These are phyloP conservation scores for Pythium brassicae DNA, from an alignment of 352 stramenopile genomes.

Conservation along the genomic window DNA sequence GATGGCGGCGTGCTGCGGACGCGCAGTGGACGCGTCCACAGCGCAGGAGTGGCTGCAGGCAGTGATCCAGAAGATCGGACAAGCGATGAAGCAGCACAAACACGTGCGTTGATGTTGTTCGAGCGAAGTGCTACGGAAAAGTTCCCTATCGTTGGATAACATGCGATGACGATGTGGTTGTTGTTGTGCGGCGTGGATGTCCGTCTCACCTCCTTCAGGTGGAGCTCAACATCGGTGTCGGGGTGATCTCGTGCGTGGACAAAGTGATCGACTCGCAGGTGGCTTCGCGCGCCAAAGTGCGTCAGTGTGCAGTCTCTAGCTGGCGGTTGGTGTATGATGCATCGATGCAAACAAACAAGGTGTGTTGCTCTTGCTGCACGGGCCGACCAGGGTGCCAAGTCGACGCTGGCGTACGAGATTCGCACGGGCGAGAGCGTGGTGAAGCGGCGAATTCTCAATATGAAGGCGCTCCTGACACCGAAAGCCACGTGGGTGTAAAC, in stretches of 20 bases:
- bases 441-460: conserved; percentile 30
- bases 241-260: conserved; percentile 43
- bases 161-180: too few relatives aligned
- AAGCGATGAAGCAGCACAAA: conserved; percentile 44
- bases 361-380: neutral
- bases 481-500: conserved; percentile 21
- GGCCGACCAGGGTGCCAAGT: conserved; percentile 8
- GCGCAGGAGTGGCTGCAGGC: conserved; percentile 62
- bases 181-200: too few relatives aligned
- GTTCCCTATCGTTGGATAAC: neutral
- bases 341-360: neutral
- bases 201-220: conserved; percentile 43
- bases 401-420: conserved; percentile 36
- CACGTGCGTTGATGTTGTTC: conserved; percentile 23
- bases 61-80: conserved; percentile 50
- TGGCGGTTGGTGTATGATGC: neutral
- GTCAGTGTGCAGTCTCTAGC: too few relatives aligned
- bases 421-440: conserved; percentile 50
- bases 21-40: conserved; percentile 30
- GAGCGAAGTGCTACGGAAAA: neutral
- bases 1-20: conserved; percentile 64
- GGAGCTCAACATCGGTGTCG: conserved; percentile 60
- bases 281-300: conserved; percentile 38
- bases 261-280: conserved; percentile 53
- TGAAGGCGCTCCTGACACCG: neutral